Evolutionary conservation across 2,329 filamentous ascomycete genomes (phyloP), one percentile per base, ranked within the genome.

Genomic region (Dothiorella sarmentorum): DNA sequence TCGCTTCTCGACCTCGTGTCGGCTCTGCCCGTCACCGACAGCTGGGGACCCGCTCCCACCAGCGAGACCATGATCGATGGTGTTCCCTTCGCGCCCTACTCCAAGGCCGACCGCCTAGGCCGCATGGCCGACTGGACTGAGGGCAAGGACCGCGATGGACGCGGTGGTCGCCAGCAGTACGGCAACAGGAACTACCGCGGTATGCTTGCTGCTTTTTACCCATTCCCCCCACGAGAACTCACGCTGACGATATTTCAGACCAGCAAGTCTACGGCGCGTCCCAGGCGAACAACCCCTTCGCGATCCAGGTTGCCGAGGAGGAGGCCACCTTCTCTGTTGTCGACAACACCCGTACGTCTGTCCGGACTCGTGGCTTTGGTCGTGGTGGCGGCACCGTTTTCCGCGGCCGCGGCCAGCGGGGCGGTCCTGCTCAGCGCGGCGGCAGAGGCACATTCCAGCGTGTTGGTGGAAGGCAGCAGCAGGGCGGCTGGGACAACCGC

Each of bases 71-170:
- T 90, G 62, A 84, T 97, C 69, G 87, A 96, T 73, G 94, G 94
- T 73, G 91, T 97, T 51, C 94, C 94, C 37, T 99, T 97, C 76
- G 94, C 94, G 68, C 94, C 94, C 62, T 99, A 94, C 82, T 97
- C 92, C 66, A 99, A 99, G 79, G 91, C 91, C 73, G 94, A 99
- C 81, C 97, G 97, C 83, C 82, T 99, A 61, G 94, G 94, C 71
- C 92, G 94, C 75, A 97, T 99, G 92, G 94, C 94, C 62, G 94
- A 99, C 81, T 99, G 94, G 94, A 96, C 92, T 47, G 94, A 97
- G 72, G 86, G 89, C 74, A 97, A 97, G 78, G 84, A 85, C 66
- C 72, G 80, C 58, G 90, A 94, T 61, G 56, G 56, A 22, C 81
- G 91, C 69, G 88, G 89, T 66, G 90, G 91, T 62, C 82, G 93